Conservation (phyloP, 2,329 filamentous ascomycete species). For the Stachybotrys echinatus region DNA sequence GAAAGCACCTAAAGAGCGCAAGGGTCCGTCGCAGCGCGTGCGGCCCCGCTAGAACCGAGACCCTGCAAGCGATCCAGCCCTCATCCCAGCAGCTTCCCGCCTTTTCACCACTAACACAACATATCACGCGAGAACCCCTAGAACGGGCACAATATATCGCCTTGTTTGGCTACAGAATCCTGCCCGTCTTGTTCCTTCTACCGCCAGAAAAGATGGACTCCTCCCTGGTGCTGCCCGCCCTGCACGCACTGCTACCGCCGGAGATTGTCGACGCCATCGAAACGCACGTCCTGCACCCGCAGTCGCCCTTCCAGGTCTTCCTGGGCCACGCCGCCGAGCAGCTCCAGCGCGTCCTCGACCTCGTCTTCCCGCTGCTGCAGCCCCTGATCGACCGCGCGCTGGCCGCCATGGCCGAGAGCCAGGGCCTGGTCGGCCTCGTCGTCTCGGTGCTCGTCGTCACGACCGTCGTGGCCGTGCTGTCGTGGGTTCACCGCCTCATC, state of each 20-base stretch:
- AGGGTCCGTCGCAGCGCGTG: too few relatives aligned
- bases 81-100: not conserved
- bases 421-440: slow-evolving; percentile 24
- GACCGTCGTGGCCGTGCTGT: slow-evolving; percentile 59
- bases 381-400: slow-evolving; percentile 36
- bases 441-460: slow-evolving; percentile 32
- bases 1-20: too few relatives aligned
- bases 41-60: not conserved
- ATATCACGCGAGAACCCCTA: too few relatives aligned
- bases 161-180: too few relatives aligned
- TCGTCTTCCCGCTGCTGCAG: slow-evolving; percentile 34
- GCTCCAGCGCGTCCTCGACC: slow-evolving; percentile 18
- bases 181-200: not conserved
- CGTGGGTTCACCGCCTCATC: slow-evolving; percentile 66
- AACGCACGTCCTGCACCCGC: slow-evolving; percentile 41
- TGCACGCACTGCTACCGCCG: slow-evolving; percentile 39
- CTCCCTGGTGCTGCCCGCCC: slow-evolving; percentile 23
- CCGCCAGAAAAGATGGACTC: slow-evolving; percentile 19
- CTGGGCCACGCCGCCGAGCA: slow-evolving; percentile 26
- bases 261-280: slow-evolving; percentile 37
- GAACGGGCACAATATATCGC: too few relatives aligned
- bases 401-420: slow-evolving; percentile 25
- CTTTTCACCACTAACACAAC: too few relatives aligned
- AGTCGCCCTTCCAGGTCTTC: slow-evolving; percentile 37
- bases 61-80: not conserved